These are phyloP conservation scores for Cercospora citrullina DNA, from an alignment of 2,329 filamentous ascomycete species.

Conservation along the genomic window DNA sequence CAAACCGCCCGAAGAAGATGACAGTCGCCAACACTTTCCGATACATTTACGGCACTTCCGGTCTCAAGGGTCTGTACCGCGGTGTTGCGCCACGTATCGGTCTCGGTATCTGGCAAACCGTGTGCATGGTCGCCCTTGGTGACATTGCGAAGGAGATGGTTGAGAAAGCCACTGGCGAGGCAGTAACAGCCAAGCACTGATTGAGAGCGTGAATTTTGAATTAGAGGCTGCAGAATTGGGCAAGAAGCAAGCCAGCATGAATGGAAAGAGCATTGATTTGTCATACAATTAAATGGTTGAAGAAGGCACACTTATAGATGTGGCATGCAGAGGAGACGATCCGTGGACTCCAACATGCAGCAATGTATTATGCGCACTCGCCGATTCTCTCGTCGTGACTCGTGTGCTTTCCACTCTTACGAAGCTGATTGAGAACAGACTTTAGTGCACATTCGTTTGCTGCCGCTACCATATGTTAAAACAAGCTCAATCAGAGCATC, in stretches of 20 bases:
- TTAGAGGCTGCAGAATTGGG: not conserved
- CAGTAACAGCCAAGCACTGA: constrained; percentile 66
- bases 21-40: constrained; percentile 78
- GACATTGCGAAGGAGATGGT: constrained; percentile 72
- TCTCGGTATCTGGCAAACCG: constrained; percentile 96
- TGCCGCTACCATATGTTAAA: not conserved
- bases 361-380: not conserved
- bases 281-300: not conserved
- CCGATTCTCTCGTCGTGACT: not conserved
- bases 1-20: constrained; percentile 98
- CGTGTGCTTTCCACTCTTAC: not conserved
- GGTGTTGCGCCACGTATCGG: constrained; percentile 93
- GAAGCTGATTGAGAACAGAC: not conserved
- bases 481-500: not conserved
- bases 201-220: not conserved
- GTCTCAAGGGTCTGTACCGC: constrained; percentile 88
- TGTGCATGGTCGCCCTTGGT: constrained; percentile 99
- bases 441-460: not conserved
- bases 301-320: not conserved
- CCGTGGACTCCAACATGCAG: not conserved
- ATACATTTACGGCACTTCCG: constrained; percentile 92
- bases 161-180: constrained; percentile 64
- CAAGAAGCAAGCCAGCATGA: not conserved
- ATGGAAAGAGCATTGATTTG: not conserved
- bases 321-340: not conserved